Base-by-base conservation (phyloP, 2,329 filamentous ascomycete species). In the Tolypocladium amazonense region DNA sequence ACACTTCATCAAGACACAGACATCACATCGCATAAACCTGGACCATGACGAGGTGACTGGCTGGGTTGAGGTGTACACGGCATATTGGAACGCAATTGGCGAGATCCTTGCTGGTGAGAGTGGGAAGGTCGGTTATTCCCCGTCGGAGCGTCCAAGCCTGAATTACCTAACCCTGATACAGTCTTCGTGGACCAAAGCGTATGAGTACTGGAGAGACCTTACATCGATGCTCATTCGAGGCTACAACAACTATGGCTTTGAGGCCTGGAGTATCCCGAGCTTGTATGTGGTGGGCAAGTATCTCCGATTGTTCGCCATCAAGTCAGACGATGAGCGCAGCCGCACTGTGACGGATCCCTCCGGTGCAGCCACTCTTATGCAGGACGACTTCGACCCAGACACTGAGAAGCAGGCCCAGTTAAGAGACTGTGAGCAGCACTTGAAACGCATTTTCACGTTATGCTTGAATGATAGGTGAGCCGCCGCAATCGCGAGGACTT, bases 261-360 rank as follows among this genome's bases (percentile, higher is more conserved):
- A 90, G 64, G 88, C 91, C 38, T 99, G 94, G 93, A 94, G 92
- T 0, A 86, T 99, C 57, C 92, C 94, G 4, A 92, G 90, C 69
- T 80, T 99, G 45, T 97, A 97, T 70, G 82, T 89, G 58, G 87
- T 88, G 30, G 92, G 92, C 59, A 96, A 91, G 74, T 92, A 95
- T 71, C 75, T 99, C 61, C 83, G 94, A 61, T 77, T 88, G 52
- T 95, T 96, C 74, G 94, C 94, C 56, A 94, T 97, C 72, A 90
- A 88, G 69, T 92, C 94, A 59, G 94, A 99, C 71, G 84, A 87
- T 43, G 88, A 89, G 68, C 77, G 81, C 30, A 76, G 72, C 61
- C 72, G 68, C 59, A 76, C 67, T 23, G 62, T 73, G 6, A 65
- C 64, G 20, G 70, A 72, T 8, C 72, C 69, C 39, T 75, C 77